Evolutionary conservation across 225 moss, liverwort and hornwort species (phyloP).

Genomic region (Climacium dendroides): DNA sequence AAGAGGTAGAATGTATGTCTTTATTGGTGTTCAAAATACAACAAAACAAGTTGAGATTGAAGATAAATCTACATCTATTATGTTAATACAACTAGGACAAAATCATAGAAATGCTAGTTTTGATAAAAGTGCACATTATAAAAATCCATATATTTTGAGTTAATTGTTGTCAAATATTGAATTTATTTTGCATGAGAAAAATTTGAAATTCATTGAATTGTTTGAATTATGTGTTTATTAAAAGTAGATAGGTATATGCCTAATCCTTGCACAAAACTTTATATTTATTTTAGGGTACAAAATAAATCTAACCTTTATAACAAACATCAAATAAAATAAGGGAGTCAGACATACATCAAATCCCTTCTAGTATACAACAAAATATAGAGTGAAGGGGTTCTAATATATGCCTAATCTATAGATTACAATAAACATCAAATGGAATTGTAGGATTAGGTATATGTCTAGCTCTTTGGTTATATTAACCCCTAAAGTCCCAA

Average conservation of each 20-base stretch:
- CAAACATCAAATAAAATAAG: background rate
- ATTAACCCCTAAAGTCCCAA: no score
- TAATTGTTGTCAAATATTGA: background rate
- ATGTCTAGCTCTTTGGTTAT: no score
- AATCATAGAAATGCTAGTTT: background rate
- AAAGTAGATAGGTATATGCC: background rate
- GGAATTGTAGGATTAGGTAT: accelerated
- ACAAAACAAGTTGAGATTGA: background rate
- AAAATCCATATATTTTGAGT: background rate
- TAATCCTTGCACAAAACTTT: background rate
- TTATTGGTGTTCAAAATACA: background rate
- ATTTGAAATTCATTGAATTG: background rate
- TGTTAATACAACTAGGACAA: background rate
- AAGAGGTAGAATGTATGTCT: background rate
- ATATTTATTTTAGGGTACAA: background rate
- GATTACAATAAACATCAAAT: background rate
- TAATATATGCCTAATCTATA: background rate
- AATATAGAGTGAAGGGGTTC: background rate
- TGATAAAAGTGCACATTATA: background rate
- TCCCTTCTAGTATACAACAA: background rate
- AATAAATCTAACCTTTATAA: background rate
- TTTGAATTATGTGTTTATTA: background rate
- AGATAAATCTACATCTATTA: background rate
- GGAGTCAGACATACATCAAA: background rate
- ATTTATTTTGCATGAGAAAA: background rate